Evolutionary conservation across 768 basidiomycete genomes (phyloP).

Genomic region (Mrakia gelida): DNA sequence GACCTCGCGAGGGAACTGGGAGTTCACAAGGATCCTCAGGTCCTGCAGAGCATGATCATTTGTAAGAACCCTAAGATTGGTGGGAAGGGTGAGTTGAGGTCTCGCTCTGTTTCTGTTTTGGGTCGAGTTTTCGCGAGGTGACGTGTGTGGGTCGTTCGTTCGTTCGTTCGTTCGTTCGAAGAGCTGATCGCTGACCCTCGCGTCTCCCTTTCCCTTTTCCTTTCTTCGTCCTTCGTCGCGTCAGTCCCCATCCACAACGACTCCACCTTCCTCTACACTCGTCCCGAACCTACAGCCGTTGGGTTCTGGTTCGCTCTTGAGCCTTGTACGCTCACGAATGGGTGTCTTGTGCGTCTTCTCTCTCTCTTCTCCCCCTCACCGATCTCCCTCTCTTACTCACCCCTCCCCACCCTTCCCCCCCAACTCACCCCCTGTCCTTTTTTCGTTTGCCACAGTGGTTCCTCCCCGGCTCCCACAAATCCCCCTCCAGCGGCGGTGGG

Average conservation of each 20-base stretch:
- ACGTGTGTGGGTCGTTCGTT: no score
- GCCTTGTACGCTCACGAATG: conserved; percentile 59
- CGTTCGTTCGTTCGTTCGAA: no score
- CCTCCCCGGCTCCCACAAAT: conserved; percentile 77
- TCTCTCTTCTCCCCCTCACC: background rate
- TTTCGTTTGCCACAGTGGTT: conserved; percentile 38
- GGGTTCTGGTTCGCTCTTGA: conserved; percentile 98
- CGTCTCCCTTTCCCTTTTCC: background rate
- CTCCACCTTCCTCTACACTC: conserved; percentile 74
- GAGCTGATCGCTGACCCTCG: background rate
- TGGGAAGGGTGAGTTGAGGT: conserved; percentile 63
- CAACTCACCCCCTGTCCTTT: background rate
- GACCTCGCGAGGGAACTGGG: conserved; percentile 68
- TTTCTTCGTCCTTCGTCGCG: background rate
- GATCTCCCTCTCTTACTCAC: conserved; percentile 40
- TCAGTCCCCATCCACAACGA: conserved; percentile 88
- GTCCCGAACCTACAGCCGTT: conserved; percentile 75
- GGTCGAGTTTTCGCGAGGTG: no score
- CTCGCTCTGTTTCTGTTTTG: background rate
- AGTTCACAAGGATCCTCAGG: conserved; percentile 75
- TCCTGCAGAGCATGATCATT: conserved; percentile 90
- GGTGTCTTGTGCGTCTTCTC: conserved; percentile 39
- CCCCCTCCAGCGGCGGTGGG: conserved; percentile 47
- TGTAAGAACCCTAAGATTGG: conserved; percentile 92
- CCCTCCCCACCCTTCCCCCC: conserved; percentile 67